phyloP scores from a whole-genome alignment of 306 rosid species.

The Erythrophleum fordii region DNA sequence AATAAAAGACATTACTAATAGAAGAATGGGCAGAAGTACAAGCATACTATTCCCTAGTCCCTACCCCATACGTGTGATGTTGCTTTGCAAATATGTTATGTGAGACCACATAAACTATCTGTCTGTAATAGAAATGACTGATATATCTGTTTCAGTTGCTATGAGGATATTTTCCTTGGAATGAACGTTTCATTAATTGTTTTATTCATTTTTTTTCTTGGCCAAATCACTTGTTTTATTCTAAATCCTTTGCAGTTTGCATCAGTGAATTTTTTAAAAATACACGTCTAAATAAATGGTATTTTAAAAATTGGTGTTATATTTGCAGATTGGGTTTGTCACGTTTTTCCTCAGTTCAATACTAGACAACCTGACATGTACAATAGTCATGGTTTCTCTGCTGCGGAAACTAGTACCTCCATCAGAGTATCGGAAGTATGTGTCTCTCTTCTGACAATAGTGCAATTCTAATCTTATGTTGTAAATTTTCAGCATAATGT shows the following conservation, averaged over 20 bases:
- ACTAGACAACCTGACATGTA: conserved; percentile 93
- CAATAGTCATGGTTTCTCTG: conserved; percentile 93
- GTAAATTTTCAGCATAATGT: conserved; percentile 9
- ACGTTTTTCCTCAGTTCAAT: conserved; percentile 87
- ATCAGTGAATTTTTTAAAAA: not conserved
- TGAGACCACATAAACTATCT: not conserved
- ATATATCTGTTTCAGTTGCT: not conserved
- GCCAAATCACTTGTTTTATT: not conserved
- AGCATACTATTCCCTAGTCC: not conserved
- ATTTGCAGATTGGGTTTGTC: conserved; percentile 79
- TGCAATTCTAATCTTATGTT: conserved; percentile 12
- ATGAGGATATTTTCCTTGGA: not conserved
- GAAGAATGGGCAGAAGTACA: not conserved
- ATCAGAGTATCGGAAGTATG: conserved; percentile 93
- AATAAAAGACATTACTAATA: conserved; percentile 3
- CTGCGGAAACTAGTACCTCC: conserved; percentile 90
- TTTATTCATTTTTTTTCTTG: too few species aligned
- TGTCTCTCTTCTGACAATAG: not conserved
- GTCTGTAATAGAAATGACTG: not conserved
- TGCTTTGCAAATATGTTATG: conserved; percentile 16
- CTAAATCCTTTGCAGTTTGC: conserved; percentile 25
- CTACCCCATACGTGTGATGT: not conserved
- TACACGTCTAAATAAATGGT: not conserved
- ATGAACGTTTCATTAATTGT: not conserved
- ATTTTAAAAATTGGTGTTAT: conserved; percentile 40